Evolutionary conservation across 805 yeast species (phyloP).

Genomic region (Yamadazyma sp.): DNA sequence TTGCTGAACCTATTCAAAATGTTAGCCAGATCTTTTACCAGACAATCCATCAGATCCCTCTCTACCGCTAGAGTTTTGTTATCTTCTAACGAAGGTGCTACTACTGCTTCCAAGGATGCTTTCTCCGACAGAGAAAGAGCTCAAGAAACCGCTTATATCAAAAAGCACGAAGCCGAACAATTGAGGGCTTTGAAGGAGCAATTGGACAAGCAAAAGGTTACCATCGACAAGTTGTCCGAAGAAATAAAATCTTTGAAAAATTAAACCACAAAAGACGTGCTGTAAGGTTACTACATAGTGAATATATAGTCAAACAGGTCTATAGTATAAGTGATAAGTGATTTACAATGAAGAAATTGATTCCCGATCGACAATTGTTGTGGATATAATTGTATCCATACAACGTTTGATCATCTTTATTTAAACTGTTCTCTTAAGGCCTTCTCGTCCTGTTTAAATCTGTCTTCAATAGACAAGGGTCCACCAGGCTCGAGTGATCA

Average conservation of each 20-base stretch:
- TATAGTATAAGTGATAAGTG: too few relatives aligned
- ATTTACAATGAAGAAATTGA: too few relatives aligned
- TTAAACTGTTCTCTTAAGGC: too few relatives aligned
- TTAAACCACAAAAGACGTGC: too few relatives aligned
- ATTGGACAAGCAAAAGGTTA: conserved; percentile 70
- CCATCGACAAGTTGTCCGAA: conserved; percentile 48
- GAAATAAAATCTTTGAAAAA: conserved; percentile 52
- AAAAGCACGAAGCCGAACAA: conserved; percentile 88
- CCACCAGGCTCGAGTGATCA: too few relatives aligned
- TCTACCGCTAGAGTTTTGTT: conserved; percentile 29
- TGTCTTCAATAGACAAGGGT: too few relatives aligned
- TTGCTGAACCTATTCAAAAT: conserved; percentile 8
- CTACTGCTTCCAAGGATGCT: conserved; percentile 25
- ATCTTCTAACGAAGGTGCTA: conserved; percentile 23
- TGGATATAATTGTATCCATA: too few relatives aligned
- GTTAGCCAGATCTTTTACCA: conserved; percentile 16
- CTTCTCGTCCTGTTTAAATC: too few relatives aligned
- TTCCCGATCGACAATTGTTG: too few relatives aligned
- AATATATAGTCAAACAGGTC: not conserved
- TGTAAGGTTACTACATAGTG: not conserved
- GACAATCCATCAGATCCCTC: conserved; percentile 29
- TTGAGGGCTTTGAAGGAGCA: conserved; percentile 72
- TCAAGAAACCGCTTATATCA: conserved; percentile 80
- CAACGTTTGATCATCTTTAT: too few relatives aligned
- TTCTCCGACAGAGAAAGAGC: conserved; percentile 86